Conservation (phyloP, 768 basidiomycete genomes). For the Pluteus cervinus region DNA sequence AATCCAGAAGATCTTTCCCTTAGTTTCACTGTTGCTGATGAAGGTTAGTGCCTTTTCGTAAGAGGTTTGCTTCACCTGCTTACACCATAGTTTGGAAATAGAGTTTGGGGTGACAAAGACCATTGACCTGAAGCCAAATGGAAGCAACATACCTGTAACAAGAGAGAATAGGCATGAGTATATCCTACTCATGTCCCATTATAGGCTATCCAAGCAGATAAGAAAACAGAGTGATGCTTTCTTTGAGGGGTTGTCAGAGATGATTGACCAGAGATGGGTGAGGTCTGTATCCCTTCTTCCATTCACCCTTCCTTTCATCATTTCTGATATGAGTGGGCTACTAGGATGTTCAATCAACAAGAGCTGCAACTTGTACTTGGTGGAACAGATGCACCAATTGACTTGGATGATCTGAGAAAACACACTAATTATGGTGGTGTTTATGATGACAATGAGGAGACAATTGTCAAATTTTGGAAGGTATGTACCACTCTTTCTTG, state of each 20-base stretch:
- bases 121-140: slow-evolving; percentile 75
- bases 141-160: slow-evolving; percentile 79
- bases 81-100: slow-evolving; percentile 17
- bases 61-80: neutral
- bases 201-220: slow-evolving; percentile 86
- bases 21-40: slow-evolving; percentile 82
- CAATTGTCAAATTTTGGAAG: slow-evolving; percentile 81
- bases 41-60: slow-evolving; percentile 47
- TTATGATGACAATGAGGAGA: slow-evolving; percentile 63
- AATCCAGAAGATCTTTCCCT: slow-evolving; percentile 84
- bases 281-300: slow-evolving; percentile 31
- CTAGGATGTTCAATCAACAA: slow-evolving; percentile 95
- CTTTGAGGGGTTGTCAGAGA: slow-evolving; percentile 88
- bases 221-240: slow-evolving; percentile 77
- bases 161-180: slow-evolving; percentile 86
- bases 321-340: neutral
- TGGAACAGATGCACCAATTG: slow-evolving; percentile 79
- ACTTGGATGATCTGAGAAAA: slow-evolving; percentile 70
- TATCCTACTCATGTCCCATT: slow-evolving; percentile 85
- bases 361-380: slow-evolving; percentile 91
- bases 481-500: slow-evolving; percentile 30
- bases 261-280: slow-evolving; percentile 89
- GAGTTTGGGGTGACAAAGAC: slow-evolving; percentile 80
- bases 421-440: slow-evolving; percentile 83
- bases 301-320: neutral